These are phyloP conservation scores for Endogone sp. DNA, from an alignment of 192 early-diverging fungal species.

Conservation along the genomic window DNA sequence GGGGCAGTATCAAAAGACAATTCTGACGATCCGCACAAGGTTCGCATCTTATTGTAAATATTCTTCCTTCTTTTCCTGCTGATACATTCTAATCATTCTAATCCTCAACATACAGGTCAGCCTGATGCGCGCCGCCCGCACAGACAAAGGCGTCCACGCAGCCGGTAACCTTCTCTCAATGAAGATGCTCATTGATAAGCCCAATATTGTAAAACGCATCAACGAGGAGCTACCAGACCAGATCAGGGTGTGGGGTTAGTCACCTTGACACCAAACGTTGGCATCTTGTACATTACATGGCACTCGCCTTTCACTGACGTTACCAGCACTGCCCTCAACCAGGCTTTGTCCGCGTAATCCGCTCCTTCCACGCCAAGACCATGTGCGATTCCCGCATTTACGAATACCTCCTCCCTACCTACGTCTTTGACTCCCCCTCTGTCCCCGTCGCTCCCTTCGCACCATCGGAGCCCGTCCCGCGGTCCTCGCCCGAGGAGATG, in stretches of 20 bases:
- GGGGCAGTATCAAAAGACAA: conserved; percentile 88
- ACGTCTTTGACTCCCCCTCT: conserved; percentile 61
- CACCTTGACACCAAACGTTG: not conserved
- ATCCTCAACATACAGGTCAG: conserved; percentile 50
- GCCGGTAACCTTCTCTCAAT: conserved; percentile 91
- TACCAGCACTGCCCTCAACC: conserved; percentile 8
- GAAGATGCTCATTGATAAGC: conserved; percentile 83
- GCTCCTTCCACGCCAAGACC: conserved; percentile 89
- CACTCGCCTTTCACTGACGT: no score
- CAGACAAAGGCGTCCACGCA: conserved; percentile 98
- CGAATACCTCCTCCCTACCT: conserved; percentile 95
- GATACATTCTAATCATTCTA: not conserved
- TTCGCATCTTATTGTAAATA: conserved; percentile 11
- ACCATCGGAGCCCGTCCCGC: conserved; percentile 12
- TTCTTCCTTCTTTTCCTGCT: not conserved
- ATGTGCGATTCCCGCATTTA: conserved; percentile 92
- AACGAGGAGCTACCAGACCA: conserved; percentile 83
- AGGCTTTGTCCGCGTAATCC: conserved; percentile 64
- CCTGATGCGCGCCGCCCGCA: conserved; percentile 89
- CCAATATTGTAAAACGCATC: conserved; percentile 70
- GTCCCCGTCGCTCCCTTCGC: conserved; percentile 1
- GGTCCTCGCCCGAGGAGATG: conserved; percentile 58
- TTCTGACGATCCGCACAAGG: conserved; percentile 73
- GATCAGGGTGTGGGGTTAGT: conserved; percentile 82
- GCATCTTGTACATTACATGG: conserved; percentile 5